A percentile compares a stretch with the other conserved stretches of the same genome.
Conservation (phyloP, 2,329 filamentous ascomycete genomes). For the Xylariaceae sp. region DNA sequence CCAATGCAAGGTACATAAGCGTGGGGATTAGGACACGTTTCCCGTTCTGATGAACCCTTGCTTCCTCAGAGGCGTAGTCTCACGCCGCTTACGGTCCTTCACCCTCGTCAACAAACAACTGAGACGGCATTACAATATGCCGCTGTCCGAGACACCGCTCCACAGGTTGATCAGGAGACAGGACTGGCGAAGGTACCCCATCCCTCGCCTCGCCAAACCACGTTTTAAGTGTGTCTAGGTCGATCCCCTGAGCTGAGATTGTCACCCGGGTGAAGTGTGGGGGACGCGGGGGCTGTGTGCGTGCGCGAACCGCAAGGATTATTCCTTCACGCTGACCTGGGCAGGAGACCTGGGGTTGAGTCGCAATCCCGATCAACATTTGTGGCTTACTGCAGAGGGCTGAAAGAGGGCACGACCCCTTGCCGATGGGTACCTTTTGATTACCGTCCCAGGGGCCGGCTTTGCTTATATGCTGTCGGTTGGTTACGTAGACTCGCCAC, state of each 20-base stretch:
- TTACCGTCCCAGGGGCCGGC: too few species aligned
- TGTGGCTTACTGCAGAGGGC: neutral
- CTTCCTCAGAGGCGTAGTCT: neutral
- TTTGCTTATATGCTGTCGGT: too few species aligned
- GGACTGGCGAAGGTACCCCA: neutral
- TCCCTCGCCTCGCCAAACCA: constrained; percentile 9
- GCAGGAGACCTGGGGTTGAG: neutral
- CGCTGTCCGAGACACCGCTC: constrained; percentile 7
- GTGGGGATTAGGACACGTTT: too few species aligned
- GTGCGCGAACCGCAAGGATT: neutral
- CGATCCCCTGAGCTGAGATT: constrained; percentile 6
- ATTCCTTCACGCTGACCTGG: constrained; percentile 5
- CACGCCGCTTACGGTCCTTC: neutral
- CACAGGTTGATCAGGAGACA: neutral
- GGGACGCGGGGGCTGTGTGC: neutral
- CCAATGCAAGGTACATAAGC: neutral
- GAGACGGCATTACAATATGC: neutral
- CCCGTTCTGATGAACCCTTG: neutral
- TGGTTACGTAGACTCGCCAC: too few species aligned
- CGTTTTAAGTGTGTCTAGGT: constrained; percentile 7
- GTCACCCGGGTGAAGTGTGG: constrained; percentile 7
- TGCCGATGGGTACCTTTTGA: too few species aligned
- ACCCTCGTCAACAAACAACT: neutral
- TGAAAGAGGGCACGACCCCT: too few species aligned
- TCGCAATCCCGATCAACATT: neutral